Base-by-base conservation (phyloP, 768 basidiomycete species). In the Termitomyces sp. region DNA sequence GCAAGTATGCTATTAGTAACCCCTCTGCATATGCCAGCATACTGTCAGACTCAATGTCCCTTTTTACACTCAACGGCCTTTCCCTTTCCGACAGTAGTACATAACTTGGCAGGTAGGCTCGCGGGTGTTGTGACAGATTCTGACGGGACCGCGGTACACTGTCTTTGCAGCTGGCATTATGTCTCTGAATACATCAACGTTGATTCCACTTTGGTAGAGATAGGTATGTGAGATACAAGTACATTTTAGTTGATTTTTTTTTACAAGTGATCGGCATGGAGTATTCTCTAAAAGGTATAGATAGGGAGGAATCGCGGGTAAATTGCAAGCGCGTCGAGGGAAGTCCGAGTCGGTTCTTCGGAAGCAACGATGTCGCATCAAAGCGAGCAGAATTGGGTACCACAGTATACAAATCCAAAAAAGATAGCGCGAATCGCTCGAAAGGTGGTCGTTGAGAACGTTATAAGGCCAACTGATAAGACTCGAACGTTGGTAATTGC, bases 331-430 rank as follows among this genome's bases (percentile, higher is more conserved):
- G 19, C 35, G 26, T n/a, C 17, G 21, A 31, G 40, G 10, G 15
- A 10, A 54, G 37, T 53, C 41, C 51, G 26, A 44, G 21, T 37
- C 53, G 53, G 53, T 17, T 47, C 35, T 45, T 47, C 33, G 33
- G 54, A 47, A 31, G 28, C 35, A 40, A 6, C 11, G 45, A 28
- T 19, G 44, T 52, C 50, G 15, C 37, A 59, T 59, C 54, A 53
- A 52, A 19, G 46, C 55, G 55, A 52, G 33, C 37, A 41, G 31
- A 19, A 3, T 30, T 23, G 1, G 41, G 30, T 15, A 23, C 15
- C n/a, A 9, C 43, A 7, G 3, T 15, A 52, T 41, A 41, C 42
- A 59, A n/a, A 30, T 30, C 21, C 19, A 31, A 33, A 23, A 31
- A 28, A 47, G 35, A 46, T 43, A 45, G 35, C 14, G 30, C 10